Evolutionary conservation across 495 filamentous ascomycete genomes (phyloP), one percentile per base, ranked within the genome.

Genomic region (Aspergillus kassunensis): DNA sequence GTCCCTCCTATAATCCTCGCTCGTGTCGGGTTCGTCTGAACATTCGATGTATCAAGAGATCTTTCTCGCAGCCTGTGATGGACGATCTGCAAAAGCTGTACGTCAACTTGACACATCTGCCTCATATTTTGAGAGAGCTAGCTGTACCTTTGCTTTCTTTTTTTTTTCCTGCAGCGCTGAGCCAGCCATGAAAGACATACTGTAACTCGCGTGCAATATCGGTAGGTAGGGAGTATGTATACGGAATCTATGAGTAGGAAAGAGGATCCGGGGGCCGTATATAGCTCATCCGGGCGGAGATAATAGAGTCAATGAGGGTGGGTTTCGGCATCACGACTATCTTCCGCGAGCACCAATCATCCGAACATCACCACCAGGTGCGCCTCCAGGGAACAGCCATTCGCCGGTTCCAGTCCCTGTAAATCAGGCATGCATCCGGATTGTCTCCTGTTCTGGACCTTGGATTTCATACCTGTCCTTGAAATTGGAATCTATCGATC

Each of bases 371-470:
- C 37, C 51, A 44, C 51, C 58, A 86, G 75, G 44, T 91, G 75
- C 55, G 86, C 82, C 18, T 79, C 78, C 12, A 81, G 42, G 36
- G 61, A 30, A n/a, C 55, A 60, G 58, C 65, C 59, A 73, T 73
- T 73, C 66, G 70, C 55, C 60, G 44, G 48, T 59, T 54, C 55
- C 50, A 25, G 25, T 52, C 44, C 47, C 49, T 49, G 37, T 51
- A 27, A 20, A 29, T 23, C 46, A 15, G 29, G 41, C 44, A 44
- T 31, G 36, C 18, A 52, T 54, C 44, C 55, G 29, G 36, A 37
- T 43, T 31, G 29, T 25, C 39, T 44, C 30, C 30, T 42, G 27
- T 44, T 34, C 49, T 44, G 55, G 47, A 45, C 39, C 34, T 49
- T 24, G 45, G 12, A 49, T 46, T 46, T 46, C 34, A 35, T 53